Base-by-base conservation (phyloP, 192 early-diverging fungal species). In the Gryganskiella cystojenkinii region DNA sequence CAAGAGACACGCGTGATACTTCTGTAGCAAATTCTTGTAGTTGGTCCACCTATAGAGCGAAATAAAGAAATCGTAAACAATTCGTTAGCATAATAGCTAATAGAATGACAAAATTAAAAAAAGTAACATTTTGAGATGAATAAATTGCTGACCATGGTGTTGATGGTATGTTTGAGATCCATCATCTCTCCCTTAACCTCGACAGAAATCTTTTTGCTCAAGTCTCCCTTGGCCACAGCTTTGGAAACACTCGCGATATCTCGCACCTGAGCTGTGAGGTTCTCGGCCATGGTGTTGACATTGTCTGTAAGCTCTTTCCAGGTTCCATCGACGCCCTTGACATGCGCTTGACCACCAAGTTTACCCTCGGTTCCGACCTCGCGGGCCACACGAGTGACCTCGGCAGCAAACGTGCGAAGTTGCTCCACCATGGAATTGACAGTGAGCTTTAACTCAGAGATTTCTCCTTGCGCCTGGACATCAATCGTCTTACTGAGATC, bases 281-380 rank as follows among this genome's bases (percentile, higher is more conserved):
- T 92, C n/a, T 81, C 61, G 0, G 90, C 90, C 90, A 92, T 90
- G 9, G 61, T 70, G 76, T 92, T 92, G 64, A 92, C 90, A 46
- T 89, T 92, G 40, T 89, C 84, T 0, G 90, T 92, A 0, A 92
- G 81, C 30, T 83, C 80, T 42, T 81, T 87, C 90, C 90, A 92
- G 7, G 85, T 85, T 0, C 90, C 90, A 37, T 84, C 87, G 2
- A 92, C 90, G 43, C 82, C 83, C 4, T 80, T 74, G 0, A 89
- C 88, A 6, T 80, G 55, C 0, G 90, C 90, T 53, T 89, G 82
- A 13, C 88, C 90, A 25, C 90, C 90, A 13, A 91, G 82, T 31
- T 81, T 82, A 19, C 90, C 90, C 11, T 91, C 88, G 11, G 88
- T 91, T n/a, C 90, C 90, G 43, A 91, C 90, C 61, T 88, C 85